Evolutionary conservation across 1,139 yeast genomes (phyloP).

Genomic region (Diutina neorugosa): DNA sequence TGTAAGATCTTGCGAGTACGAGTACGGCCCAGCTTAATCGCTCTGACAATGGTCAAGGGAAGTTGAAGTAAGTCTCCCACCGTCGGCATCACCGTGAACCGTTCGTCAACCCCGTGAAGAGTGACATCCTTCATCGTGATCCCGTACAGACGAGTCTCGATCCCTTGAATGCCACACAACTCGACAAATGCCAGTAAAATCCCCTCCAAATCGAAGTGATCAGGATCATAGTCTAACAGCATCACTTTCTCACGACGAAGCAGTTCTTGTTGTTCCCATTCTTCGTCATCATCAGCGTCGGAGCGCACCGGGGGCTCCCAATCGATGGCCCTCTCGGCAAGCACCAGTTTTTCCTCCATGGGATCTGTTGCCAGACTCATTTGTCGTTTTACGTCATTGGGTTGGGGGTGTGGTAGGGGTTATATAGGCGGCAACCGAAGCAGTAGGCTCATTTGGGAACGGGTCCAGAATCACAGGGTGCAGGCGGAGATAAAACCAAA

Average conservation of each 20-base stretch:
- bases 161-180: background rate
- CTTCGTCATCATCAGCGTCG: background rate
- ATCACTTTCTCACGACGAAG: background rate
- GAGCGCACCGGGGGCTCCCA: background rate
- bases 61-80: background rate
- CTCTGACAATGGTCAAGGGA: background rate
- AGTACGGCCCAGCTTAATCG: background rate
- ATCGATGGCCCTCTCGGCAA: background rate
- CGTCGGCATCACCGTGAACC: background rate
- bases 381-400: background rate
- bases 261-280: background rate
- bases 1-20: constrained; percentile 21
- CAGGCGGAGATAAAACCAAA: background rate
- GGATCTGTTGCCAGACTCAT: background rate
- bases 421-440: background rate
- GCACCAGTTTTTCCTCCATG: background rate
- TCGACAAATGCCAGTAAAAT: background rate
- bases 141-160: background rate
- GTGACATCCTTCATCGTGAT: background rate
- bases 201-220: background rate
- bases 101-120: background rate
- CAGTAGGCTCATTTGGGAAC: background rate
- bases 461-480: background rate
- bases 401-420: background rate
- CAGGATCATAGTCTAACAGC: background rate